Evolutionary conservation across 2,329 filamentous ascomycete genomes (phyloP).

Genomic region (Fusarium sp.): DNA sequence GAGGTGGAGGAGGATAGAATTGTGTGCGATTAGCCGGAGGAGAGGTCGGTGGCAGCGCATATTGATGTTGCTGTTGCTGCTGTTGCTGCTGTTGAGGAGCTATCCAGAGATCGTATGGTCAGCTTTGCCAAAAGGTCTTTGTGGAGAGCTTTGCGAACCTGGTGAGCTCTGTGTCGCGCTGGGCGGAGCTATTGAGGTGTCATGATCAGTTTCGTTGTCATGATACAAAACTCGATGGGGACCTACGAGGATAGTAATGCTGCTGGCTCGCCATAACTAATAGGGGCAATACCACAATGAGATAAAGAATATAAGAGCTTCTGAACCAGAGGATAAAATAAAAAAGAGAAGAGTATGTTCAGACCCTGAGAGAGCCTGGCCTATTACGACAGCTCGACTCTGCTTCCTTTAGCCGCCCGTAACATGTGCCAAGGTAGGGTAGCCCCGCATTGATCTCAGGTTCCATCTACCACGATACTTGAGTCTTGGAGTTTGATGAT

Average conservation of each 20-base stretch:
- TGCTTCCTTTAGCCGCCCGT: constrained; percentile 32
- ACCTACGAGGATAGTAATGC: constrained; percentile 59
- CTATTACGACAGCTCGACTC: constrained; percentile 6
- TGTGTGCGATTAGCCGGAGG: constrained; percentile 56
- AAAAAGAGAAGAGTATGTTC: constrained; percentile 1
- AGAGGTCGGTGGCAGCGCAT: constrained; percentile 57
- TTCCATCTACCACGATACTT: constrained; percentile 8
- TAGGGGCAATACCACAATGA: background rate
- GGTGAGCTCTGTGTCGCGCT: constrained; percentile 43
- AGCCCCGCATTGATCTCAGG: constrained; percentile 28
- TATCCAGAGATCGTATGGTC: constrained; percentile 18
- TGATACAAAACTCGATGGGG: constrained; percentile 13
- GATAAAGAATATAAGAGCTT: background rate
- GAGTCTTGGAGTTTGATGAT: background rate
- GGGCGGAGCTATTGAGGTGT: constrained; percentile 50
- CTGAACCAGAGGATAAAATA: background rate
- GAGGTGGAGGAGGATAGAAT: constrained; percentile 55
- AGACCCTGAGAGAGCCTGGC: constrained; percentile 10
- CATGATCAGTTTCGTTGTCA: constrained; percentile 33
- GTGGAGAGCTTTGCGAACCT: constrained; percentile 35
- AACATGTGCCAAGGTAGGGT: constrained; percentile 27
- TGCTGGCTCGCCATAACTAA: constrained; percentile 50
- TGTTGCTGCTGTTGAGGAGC: constrained; percentile 36
- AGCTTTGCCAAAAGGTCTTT: constrained; percentile 4
- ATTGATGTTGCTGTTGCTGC: constrained; percentile 50